These are phyloP conservation scores for Suhomyces bolitotheri DNA, from an alignment of 1,139 yeast species.

Conservation along the genomic window DNA sequence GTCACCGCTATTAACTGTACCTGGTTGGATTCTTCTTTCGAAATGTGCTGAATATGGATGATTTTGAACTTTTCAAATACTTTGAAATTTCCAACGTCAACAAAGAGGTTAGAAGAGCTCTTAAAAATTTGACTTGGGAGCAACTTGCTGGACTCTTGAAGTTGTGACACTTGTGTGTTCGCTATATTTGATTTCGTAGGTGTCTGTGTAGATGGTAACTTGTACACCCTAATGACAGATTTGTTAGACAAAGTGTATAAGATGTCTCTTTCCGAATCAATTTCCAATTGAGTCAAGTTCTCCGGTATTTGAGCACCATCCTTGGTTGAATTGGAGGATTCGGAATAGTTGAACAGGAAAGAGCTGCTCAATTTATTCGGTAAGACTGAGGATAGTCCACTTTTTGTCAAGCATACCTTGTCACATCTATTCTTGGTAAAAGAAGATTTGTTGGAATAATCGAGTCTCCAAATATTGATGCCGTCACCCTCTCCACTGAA, in stretches of 20 bases:
- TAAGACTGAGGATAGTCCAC: slow-evolving; percentile 59
- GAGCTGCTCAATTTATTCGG: slow-evolving; percentile 54
- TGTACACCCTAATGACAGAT: slow-evolving; percentile 81
- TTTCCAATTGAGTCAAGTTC: slow-evolving; percentile 58
- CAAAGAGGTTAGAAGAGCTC: slow-evolving; percentile 58
- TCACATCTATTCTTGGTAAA: slow-evolving; percentile 87
- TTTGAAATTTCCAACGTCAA: slow-evolving; percentile 43
- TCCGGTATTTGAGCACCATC: slow-evolving; percentile 44
- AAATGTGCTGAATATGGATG: slow-evolving; percentile 62
- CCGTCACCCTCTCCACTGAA: slow-evolving; percentile 81
- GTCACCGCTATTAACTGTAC: slow-evolving; percentile 85
- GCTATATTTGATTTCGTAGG: slow-evolving; percentile 20
- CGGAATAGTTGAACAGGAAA: slow-evolving; percentile 36
- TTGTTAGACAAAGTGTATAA: slow-evolving; percentile 81
- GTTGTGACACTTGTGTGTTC: slow-evolving; percentile 28
- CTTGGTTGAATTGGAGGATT: slow-evolving; percentile 14
- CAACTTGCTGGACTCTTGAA: slow-evolving; percentile 41
- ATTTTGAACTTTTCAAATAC: slow-evolving; percentile 53
- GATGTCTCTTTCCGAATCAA: slow-evolving; percentile 76
- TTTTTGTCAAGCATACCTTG: slow-evolving; percentile 75
- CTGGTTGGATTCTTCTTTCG: slow-evolving; percentile 64
- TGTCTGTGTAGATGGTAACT: slow-evolving; percentile 30
- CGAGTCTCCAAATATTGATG: slow-evolving; percentile 80
- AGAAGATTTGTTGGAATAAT: slow-evolving; percentile 80
- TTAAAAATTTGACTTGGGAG: slow-evolving; percentile 53